Percentiles rank a stretch among this genome's conserved stretches.
phyloP scores from a whole-genome alignment of 352 stramenopile genomes.

The Globisporangium polare region DNA sequence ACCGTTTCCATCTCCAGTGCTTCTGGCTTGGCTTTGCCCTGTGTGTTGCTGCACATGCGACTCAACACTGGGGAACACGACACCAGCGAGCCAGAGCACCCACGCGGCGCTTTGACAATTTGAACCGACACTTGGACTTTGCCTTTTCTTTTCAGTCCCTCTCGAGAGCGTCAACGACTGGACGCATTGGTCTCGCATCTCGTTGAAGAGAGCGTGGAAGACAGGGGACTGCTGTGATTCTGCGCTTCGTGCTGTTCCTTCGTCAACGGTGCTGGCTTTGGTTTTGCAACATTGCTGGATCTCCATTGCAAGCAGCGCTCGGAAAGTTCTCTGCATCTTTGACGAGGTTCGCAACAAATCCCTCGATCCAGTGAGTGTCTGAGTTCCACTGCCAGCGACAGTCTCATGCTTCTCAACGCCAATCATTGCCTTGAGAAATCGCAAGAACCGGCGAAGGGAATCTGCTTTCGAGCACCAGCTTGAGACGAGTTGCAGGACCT shows the following conservation, averaged over 20 bases:
- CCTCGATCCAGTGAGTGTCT: background rate
- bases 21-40: background rate
- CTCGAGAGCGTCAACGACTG: background rate
- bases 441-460: constrained; percentile 14
- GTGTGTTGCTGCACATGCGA: too few species aligned
- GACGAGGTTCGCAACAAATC: background rate
- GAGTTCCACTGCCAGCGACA: background rate
- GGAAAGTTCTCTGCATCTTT: background rate
- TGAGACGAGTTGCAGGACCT: constrained; percentile 18
- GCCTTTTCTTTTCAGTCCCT: background rate
- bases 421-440: constrained; percentile 22
- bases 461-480: constrained; percentile 18
- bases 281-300: background rate
- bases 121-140: background rate
- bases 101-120: constrained; percentile 16
- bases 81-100: constrained; percentile 27
- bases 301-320: constrained; percentile 5
- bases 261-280: background rate
- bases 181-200: constrained; percentile 16
- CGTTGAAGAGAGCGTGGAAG: constrained; percentile 22
- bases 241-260: too few species aligned
- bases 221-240: constrained; percentile 12
- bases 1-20: too few species aligned
- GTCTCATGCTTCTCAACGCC: constrained; percentile 26
- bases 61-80: constrained; percentile 20